Evolutionary conservation across 495 filamentous ascomycete species (phyloP), one percentile per base, ranked within the genome.

Genomic region (Xylaria venustula): DNA sequence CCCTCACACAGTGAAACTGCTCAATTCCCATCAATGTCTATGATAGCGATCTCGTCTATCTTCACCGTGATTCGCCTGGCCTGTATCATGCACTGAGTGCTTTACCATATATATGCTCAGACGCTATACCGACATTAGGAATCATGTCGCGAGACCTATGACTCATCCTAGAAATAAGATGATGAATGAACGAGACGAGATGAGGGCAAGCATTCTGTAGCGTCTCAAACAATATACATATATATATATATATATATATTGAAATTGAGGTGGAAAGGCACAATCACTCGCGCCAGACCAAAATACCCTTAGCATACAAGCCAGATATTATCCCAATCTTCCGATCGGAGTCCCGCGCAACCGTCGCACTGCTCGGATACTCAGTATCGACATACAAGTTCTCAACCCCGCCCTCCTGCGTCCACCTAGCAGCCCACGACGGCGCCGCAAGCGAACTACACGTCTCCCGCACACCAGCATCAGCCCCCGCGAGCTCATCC

Each of bases 341-440:
- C 58, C 74, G 67, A 6, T 52, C 60, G 4, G 64, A 63, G 64
- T 82, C 79, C 50, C 73, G 72, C 22, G 69, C 71, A 0, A 71
- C 75, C 42, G 73, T 77, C n/a, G 58, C 64, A 25, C 73, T 71
- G 0, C 64, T 64, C 12, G 73, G 72, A 41, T 64, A 76, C 34
- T 74, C 77, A 4, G 23, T 20, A 4, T 65, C 68, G 7, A 63
- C 63, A 61, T 75, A 80, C 22, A 82, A 36, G 42, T 67, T 63
- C 67, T 68, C 68, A 37, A 79, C 14, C 3, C 74, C 74, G 0
- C 49, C 54, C 0, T 63, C 68, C 22, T 61, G 62, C 12, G 66
- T 77, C 79, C 79, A 82, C 54, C 71, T 68, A 0, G 71, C 71
- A 1, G 73, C 70, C 71, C 74, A 75, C 11, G 75, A 77, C n/a